phyloP scores from a whole-genome alignment of 495 filamentous ascomycete genomes.

The Margaritispora aquatica region DNA sequence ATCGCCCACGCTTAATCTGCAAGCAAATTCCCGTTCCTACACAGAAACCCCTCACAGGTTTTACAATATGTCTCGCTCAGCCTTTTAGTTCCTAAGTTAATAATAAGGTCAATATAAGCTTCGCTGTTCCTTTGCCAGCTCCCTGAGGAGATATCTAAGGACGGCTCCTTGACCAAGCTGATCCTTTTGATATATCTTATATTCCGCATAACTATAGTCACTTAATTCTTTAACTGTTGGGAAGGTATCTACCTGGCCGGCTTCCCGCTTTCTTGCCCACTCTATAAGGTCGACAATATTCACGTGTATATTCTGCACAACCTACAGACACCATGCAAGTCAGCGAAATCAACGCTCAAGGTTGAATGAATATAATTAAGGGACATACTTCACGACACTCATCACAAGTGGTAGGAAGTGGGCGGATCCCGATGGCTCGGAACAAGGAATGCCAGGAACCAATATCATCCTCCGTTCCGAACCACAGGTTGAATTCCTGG shows the following conservation, averaged over 20 bases:
- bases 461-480: constrained; percentile 9
- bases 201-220: constrained; percentile 1
- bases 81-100: no score
- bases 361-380: background rate
- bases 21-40: no score
- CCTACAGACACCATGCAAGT: constrained; percentile 3
- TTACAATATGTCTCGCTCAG: no score
- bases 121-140: background rate
- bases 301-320: constrained; percentile 9
- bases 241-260: background rate
- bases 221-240: constrained; percentile 3
- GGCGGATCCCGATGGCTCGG: constrained; percentile 7
- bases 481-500: constrained; percentile 13
- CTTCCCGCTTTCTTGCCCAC: constrained; percentile 1
- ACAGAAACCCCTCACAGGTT: no score
- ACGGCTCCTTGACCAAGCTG: background rate
- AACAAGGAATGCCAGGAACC: constrained; percentile 10
- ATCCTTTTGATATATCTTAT: constrained; percentile 4
- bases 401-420: constrained; percentile 10
- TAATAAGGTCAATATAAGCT: no score
- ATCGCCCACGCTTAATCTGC: no score
- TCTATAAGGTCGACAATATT: constrained; percentile 14
- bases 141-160: constrained; percentile 9
- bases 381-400: constrained; percentile 7
- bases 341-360: background rate